Conservation (phyloP, 2,329 filamentous ascomycete species). For the Metarhizium album region DNA sequence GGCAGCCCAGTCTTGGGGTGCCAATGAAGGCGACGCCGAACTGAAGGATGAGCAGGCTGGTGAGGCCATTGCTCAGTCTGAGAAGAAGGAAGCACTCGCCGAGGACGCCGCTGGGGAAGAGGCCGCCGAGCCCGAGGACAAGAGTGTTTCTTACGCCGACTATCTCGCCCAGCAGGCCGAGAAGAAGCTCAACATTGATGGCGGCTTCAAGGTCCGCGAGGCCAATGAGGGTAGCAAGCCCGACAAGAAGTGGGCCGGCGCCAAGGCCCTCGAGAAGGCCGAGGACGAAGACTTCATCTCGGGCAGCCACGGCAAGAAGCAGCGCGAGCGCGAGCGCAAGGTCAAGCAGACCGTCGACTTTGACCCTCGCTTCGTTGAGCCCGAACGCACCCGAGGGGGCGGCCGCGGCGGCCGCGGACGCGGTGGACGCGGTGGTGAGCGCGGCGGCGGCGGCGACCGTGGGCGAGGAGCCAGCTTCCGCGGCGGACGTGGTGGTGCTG, state of each 20-base stretch:
- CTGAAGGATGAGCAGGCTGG: conserved; percentile 86
- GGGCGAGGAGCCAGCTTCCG: conserved; percentile 32
- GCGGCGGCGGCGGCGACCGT: conserved; percentile 38
- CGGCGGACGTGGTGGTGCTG: conserved; percentile 29
- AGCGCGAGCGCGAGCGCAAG: conserved; percentile 82
- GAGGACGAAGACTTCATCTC: conserved; percentile 69
- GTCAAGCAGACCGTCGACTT: conserved; percentile 84
- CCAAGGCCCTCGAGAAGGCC: conserved; percentile 59
- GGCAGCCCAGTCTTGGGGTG: conserved; percentile 82
- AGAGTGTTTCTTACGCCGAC: conserved; percentile 79
- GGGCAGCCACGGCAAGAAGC: conserved; percentile 62
- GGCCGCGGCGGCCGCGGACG: conserved; percentile 42
- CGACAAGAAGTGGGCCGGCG: conserved; percentile 87
- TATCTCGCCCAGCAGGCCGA: conserved; percentile 65
- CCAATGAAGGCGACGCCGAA: conserved; percentile 69
- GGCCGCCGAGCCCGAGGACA: conserved; percentile 63
- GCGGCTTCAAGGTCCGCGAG: conserved; percentile 62
- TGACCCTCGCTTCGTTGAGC: conserved; percentile 72
- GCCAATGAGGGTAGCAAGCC: conserved; percentile 82
- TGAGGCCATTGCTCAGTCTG: conserved; percentile 76
- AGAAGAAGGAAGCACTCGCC: conserved; percentile 59
- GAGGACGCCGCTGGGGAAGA: conserved; percentile 37
- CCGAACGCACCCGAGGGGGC: conserved; percentile 44
- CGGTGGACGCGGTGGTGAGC: conserved; percentile 38
- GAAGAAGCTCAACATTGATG: conserved; percentile 66